Conservation (phyloP, 225 moss, liverwort and hornwort species). For the Bryoerythrophyllum caledonicum region DNA sequence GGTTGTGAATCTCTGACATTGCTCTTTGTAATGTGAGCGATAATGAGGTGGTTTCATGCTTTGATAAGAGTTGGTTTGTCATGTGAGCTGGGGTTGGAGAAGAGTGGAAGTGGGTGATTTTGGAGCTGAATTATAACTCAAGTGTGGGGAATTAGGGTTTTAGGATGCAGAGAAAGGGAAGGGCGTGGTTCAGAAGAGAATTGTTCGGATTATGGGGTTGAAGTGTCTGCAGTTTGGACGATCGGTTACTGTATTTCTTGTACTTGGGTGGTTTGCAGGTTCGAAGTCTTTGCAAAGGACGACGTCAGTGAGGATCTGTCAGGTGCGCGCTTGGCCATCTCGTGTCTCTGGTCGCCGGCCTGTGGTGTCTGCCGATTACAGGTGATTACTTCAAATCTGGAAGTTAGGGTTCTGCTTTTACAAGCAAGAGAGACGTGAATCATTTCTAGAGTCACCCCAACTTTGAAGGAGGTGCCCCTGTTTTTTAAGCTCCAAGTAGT, state of each 20-base stretch:
- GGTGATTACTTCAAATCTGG: slow-evolving; percentile 21
- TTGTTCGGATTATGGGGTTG: background rate
- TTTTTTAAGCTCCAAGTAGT: too few relatives aligned
- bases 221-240: background rate
- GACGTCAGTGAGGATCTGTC: slow-evolving; percentile 30
- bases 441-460: too few relatives aligned
- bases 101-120: slow-evolving; percentile 6
- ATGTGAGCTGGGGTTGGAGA: background rate
- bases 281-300: slow-evolving; percentile 26
- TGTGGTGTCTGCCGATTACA: slow-evolving; percentile 51
- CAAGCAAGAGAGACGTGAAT: background rate
- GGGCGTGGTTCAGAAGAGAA: background rate
- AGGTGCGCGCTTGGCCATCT: slow-evolving; percentile 29
- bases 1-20: background rate
- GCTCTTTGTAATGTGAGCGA: background rate
- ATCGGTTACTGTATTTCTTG: background rate
- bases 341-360: slow-evolving; percentile 34
- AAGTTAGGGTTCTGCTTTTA: background rate
- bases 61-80: background rate
- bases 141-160: background rate
- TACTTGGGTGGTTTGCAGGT: slow-evolving; percentile 36
- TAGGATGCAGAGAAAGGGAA: background rate
- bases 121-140: background rate
- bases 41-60: background rate
- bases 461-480: too few relatives aligned